phyloP scores from a whole-genome alignment of 1,284 basidiomycete genomes.

The Chiua sp. region DNA sequence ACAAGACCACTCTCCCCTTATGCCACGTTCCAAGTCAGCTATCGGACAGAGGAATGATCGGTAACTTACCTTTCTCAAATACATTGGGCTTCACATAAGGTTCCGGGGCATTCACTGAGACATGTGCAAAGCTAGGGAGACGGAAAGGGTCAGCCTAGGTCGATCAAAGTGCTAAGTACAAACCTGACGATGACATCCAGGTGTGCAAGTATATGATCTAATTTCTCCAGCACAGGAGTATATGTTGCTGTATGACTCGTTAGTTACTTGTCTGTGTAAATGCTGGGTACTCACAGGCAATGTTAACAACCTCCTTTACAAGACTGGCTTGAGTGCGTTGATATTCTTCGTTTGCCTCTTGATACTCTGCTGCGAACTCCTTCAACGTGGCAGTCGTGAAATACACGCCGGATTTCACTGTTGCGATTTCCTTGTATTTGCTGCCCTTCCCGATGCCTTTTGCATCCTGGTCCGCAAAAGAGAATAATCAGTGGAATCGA shows the following conservation, averaged over 20 bases:
- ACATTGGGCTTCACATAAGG: constrained; percentile 88
- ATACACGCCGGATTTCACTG: constrained; percentile 87
- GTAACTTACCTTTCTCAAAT: constrained; percentile 65
- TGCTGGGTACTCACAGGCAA: constrained; percentile 72
- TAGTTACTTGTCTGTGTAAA: not conserved
- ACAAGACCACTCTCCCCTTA: constrained; percentile 80
- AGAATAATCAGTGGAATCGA: not conserved
- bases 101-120: constrained; percentile 86
- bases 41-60: not conserved
- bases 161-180: not conserved
- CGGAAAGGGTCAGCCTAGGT: not conserved
- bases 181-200: constrained; percentile 92
- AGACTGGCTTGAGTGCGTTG: constrained; percentile 79
- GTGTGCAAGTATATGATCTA: constrained; percentile 89
- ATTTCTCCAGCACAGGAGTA: constrained; percentile 86
- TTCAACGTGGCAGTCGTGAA: constrained; percentile 90
- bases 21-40: not conserved
- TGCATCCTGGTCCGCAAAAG: constrained; percentile 65
- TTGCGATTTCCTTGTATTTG: constrained; percentile 86
- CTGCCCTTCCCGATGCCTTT: constrained; percentile 73
- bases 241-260: constrained; percentile 74
- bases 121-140: constrained; percentile 81
- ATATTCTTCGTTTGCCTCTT: constrained; percentile 75
- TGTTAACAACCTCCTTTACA: constrained; percentile 93
- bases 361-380: constrained; percentile 75